Conservation (phyloP, 2,329 filamentous ascomycete species). For the Daldinia sp. region DNA sequence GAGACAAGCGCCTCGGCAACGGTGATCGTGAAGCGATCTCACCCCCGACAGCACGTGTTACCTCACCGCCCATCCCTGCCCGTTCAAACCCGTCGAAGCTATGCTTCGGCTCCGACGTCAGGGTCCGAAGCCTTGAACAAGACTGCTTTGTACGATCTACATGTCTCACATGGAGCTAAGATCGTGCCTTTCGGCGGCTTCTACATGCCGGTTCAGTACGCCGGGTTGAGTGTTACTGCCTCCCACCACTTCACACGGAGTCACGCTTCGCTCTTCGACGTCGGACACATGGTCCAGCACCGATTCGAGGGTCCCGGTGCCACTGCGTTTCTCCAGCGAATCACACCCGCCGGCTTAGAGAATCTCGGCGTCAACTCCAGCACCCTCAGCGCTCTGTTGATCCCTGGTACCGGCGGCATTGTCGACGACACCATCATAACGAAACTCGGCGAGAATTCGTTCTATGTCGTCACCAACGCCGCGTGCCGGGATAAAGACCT, state of each 20-base stretch:
- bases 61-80: not conserved
- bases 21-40: not conserved
- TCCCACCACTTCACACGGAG: conserved; percentile 90
- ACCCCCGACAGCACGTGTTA: conserved; percentile 2
- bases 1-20: conserved; percentile 2
- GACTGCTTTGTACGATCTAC: conserved; percentile 81
- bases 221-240: conserved; percentile 76
- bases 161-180: conserved; percentile 81
- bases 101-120: conserved; percentile 33
- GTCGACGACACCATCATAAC: conserved; percentile 95
- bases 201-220: conserved; percentile 92
- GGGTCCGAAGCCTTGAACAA: conserved; percentile 53
- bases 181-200: conserved; percentile 97
- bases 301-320: conserved; percentile 83
- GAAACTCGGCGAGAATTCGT: conserved; percentile 74
- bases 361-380: conserved; percentile 72
- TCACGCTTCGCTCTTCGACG: conserved; percentile 92
- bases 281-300: conserved; percentile 96
- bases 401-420: conserved; percentile 84
- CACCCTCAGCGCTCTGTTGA: conserved; percentile 84
- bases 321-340: conserved; percentile 78
- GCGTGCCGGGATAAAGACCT: conserved; percentile 90
- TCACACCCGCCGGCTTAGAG: conserved; percentile 80
- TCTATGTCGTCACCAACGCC: conserved; percentile 96
- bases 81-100: conserved; percentile 30